phyloP scores from a whole-genome alignment of 2,329 filamentous ascomycete genomes.

The Bipolaris zeicola region DNA sequence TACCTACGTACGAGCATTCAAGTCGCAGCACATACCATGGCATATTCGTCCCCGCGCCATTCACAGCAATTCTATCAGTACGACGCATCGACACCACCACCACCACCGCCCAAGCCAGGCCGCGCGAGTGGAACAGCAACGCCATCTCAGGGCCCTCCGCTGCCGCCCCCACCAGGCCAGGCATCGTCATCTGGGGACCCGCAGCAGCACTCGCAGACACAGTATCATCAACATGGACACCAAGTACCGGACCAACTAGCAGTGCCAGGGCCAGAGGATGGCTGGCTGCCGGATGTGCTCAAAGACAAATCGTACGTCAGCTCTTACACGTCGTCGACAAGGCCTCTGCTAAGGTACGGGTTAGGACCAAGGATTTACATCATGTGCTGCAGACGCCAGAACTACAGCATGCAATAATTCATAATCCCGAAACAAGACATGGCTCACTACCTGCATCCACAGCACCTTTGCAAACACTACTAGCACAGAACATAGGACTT shows the following conservation, averaged over 20 bases:
- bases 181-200: constrained; percentile 28
- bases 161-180: constrained; percentile 51
- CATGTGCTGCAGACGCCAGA: constrained; percentile 67
- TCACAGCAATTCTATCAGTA: constrained; percentile 48
- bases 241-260: constrained; percentile 22
- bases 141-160: constrained; percentile 51
- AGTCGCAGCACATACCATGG: constrained; percentile 29
- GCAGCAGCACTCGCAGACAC: constrained; percentile 24
- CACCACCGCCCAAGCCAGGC: constrained; percentile 53
- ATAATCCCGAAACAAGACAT: constrained; percentile 70
- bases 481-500: constrained; percentile 74
- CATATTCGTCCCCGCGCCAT: constrained; percentile 47
- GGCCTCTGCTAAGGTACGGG: constrained; percentile 22
- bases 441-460: constrained; percentile 71
- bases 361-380: constrained; percentile 78
- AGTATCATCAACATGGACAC: constrained; percentile 26
- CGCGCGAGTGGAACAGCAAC: constrained; percentile 52
- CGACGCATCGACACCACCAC: constrained; percentile 55
- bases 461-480: constrained; percentile 65
- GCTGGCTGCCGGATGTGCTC: constrained; percentile 78
- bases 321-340: constrained; percentile 19
- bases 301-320: constrained; percentile 78
- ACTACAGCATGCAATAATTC: constrained; percentile 76
- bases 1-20: not conserved
- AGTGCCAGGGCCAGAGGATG: constrained; percentile 55